Evolutionary conservation across 352 stramenopile genomes (phyloP).

Genomic region (Pythium myriotylum): DNA sequence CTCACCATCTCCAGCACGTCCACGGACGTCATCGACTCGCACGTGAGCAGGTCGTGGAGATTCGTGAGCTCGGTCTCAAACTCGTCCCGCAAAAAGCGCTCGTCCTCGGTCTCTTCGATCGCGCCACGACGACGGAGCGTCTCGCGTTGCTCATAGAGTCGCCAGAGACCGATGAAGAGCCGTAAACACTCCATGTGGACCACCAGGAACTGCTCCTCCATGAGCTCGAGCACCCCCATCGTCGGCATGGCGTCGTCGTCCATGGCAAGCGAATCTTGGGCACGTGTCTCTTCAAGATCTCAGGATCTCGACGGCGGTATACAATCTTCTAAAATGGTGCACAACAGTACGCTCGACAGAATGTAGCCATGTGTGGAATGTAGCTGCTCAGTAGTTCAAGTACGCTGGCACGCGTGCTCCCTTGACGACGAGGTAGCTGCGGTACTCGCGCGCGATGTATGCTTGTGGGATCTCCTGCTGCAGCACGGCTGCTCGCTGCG

Average conservation of each 20-base stretch:
- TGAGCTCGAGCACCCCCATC: not conserved
- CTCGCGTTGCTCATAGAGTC: constrained; percentile 18
- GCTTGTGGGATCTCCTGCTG: constrained; percentile 44
- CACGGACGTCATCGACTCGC: not conserved
- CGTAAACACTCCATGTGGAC: constrained; percentile 20
- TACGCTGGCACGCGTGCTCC: constrained; percentile 42
- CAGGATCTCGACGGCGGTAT: not conserved
- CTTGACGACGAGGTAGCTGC: constrained; percentile 42
- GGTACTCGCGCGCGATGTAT: constrained; percentile 66
- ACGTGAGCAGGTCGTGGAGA: constrained; percentile 25
- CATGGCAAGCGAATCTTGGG: not conserved
- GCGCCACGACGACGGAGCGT: not conserved
- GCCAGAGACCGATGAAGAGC: constrained; percentile 19
- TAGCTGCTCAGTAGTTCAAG: constrained; percentile 27
- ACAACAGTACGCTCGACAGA: not conserved
- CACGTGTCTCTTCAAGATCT: constrained; percentile 24
- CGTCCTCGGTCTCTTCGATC: constrained; percentile 4
- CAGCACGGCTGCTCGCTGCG: constrained; percentile 20
- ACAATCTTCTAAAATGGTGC: constrained; percentile 9
- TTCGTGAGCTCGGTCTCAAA: constrained; percentile 32
- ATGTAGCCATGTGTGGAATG: constrained; percentile 18
- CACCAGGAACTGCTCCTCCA: constrained; percentile 2
- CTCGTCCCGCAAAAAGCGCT: constrained; percentile 5
- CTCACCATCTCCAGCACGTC: constrained; percentile 13
- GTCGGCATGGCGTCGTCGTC: not conserved